Evolutionary conservation across 2,329 filamentous ascomycete species (phyloP), one percentile per base, ranked within the genome.

Genomic region (Colletotrichum eleusines): DNA sequence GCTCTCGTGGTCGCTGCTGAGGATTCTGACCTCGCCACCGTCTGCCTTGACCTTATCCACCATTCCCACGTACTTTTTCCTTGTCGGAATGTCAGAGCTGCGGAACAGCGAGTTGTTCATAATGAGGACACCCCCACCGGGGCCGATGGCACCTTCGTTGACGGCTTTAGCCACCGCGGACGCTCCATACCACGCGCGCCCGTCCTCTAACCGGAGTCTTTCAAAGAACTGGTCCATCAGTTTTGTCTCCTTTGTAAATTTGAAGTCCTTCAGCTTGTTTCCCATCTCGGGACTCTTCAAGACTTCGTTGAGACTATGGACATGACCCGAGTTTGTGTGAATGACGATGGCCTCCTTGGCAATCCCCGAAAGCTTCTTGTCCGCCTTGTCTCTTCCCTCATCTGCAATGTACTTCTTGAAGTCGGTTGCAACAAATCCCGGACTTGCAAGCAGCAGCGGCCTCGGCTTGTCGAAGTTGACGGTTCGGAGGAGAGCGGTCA

Each of bases 1-100:
- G 79, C 95, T 98, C 83, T 98, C 95, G 80, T 98, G 95, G 77
- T 97, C 92, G 76, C 93, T 95, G 80, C 95, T 98, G 35, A 98
- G 82, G n/a, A 98, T 89, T 64, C 93, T 86, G 0, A 94, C 93
- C 74, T 98, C 94, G 1, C 95, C 96, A 6, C 95, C 96, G 73
- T 94, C 91, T 3, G 90, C 90, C 74, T 91, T 90, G n/a, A 98
- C 95, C 73, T 91, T 91, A 79, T 98, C 95, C 4, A 98, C 95
- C 55, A 98, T 85, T 11, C 84, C 84, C 1, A 98, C 95, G 86
- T 95, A 98, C 73, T 90, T 88, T 78, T 91, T 93, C 74, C 96
- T 86, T 69, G 90, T 91, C 0, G 85, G 87, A 7, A 98, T 87
- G 68, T 97, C 91, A 76, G 95, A 89, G 74, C 92, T 94, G 59